Evolutionary conservation across 805 yeast genomes (phyloP).

Genomic region (Saccharomyces jurei): DNA sequence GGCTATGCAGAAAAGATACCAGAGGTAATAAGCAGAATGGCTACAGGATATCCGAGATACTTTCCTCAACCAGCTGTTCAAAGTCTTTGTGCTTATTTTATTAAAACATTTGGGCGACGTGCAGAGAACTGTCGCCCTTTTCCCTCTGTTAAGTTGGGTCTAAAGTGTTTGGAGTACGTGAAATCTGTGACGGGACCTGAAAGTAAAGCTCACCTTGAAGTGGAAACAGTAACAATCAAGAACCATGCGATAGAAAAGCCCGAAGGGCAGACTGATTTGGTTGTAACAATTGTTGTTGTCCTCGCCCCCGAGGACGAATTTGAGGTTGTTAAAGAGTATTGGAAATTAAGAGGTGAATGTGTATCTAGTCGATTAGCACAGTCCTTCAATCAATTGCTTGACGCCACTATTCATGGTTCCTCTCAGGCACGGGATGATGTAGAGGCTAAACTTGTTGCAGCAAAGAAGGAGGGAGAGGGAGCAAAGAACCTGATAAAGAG

Average conservation of each 20-base stretch:
- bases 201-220: constrained; percentile 10
- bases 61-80: constrained; percentile 57
- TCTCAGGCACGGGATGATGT: neutral
- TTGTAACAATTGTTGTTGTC: constrained; percentile 50
- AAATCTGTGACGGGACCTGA: constrained; percentile 19
- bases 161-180: constrained; percentile 68
- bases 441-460: neutral
- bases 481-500: constrained; percentile 8
- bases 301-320: constrained; percentile 57
- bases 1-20: constrained; percentile 85
- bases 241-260: constrained; percentile 39
- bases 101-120: constrained; percentile 59
- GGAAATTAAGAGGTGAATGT: constrained; percentile 47
- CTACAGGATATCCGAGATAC: constrained; percentile 81
- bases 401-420: neutral
- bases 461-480: constrained; percentile 1
- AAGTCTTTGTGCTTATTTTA: constrained; percentile 43
- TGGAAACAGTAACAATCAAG: constrained; percentile 3
- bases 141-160: constrained; percentile 62
- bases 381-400: constrained; percentile 2
- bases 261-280: constrained; percentile 45
- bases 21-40: constrained; percentile 71
- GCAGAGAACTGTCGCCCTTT: constrained; percentile 64
- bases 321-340: constrained; percentile 66
- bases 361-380: constrained; percentile 12